Percentiles rank a stretch among this genome's conserved stretches.
Evolutionary conservation across 129 eudicot genomes (phyloP).

Genomic region (Arctium lappa): DNA sequence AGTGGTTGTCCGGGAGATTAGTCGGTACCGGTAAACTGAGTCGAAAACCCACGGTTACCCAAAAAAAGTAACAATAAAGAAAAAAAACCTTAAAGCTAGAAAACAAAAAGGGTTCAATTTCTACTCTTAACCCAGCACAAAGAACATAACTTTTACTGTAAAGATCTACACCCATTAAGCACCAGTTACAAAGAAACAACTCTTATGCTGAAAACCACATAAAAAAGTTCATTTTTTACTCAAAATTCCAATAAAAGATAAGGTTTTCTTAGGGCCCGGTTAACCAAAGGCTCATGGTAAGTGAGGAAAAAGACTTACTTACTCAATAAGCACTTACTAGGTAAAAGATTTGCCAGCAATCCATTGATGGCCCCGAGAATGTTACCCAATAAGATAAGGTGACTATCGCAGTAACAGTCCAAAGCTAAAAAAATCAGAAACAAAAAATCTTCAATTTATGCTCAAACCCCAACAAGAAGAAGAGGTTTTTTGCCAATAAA

Average conservation of each 20-base stretch:
- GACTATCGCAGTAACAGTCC: neutral
- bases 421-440: neutral
- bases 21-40: neutral
- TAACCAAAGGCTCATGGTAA: too few species aligned
- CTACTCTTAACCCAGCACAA: neutral
- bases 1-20: neutral
- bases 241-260: neutral
- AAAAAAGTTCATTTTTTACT: neutral
- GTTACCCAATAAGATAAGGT: too few species aligned
- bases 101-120: neutral
- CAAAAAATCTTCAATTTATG: neutral
- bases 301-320: too few species aligned
- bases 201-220: neutral
- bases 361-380: too few species aligned
- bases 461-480: neutral
- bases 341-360: too few species aligned
- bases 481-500: neutral
- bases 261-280: neutral
- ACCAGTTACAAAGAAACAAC: conserved; percentile 1
- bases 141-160: conserved; percentile 9
- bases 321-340: too few species aligned
- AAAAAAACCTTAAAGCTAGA: neutral
- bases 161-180: conserved; percentile 20
- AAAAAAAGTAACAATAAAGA: neutral
- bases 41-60: too few species aligned